Evolutionary conservation across 2,329 filamentous ascomycete species (phyloP).

Genomic region (Fusarium domesticum): DNA sequence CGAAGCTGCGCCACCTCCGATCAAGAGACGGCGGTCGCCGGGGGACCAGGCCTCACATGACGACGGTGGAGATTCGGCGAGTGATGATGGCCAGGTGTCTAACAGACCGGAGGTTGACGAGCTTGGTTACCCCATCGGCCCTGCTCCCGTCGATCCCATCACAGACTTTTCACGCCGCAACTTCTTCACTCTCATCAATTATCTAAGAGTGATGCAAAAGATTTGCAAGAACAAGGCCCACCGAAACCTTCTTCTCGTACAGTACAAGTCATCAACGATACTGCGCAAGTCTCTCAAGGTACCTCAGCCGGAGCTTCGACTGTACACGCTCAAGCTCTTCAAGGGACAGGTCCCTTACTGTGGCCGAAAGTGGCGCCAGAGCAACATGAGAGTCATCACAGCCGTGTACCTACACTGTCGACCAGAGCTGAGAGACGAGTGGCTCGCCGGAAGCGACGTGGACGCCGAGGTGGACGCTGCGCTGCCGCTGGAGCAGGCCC

Average conservation of each 20-base stretch:
- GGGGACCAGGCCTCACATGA: conserved; percentile 33
- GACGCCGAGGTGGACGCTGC: conserved; percentile 94
- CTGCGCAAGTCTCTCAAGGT: conserved; percentile 89
- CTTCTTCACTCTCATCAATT: conserved; percentile 94
- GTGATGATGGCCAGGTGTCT: conserved; percentile 35
- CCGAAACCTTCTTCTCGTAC: conserved; percentile 86
- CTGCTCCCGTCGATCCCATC: conserved; percentile 71
- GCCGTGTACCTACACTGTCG: conserved; percentile 92
- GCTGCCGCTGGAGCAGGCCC: conserved; percentile 84
- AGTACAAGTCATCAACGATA: conserved; percentile 92
- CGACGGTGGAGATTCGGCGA: conserved; percentile 29
- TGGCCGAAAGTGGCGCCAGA: conserved; percentile 95
- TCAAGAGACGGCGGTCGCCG: conserved; percentile 56
- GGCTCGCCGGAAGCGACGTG: conserved; percentile 86
- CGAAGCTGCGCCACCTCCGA: conserved; percentile 82
- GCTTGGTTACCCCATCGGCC: conserved; percentile 73
- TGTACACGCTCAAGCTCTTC: conserved; percentile 97
- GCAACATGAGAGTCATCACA: conserved; percentile 98
- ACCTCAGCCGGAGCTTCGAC: conserved; percentile 78
- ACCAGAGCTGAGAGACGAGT: conserved; percentile 90
- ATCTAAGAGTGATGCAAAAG: conserved; percentile 94
- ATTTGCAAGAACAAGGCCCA: conserved; percentile 95
- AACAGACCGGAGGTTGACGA: conserved; percentile 72
- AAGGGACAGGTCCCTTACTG: conserved; percentile 98
- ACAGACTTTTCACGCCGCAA: conserved; percentile 90